phyloP scores from a whole-genome alignment of 306 rosid genomes.

The Cucumis cinereus region DNA sequence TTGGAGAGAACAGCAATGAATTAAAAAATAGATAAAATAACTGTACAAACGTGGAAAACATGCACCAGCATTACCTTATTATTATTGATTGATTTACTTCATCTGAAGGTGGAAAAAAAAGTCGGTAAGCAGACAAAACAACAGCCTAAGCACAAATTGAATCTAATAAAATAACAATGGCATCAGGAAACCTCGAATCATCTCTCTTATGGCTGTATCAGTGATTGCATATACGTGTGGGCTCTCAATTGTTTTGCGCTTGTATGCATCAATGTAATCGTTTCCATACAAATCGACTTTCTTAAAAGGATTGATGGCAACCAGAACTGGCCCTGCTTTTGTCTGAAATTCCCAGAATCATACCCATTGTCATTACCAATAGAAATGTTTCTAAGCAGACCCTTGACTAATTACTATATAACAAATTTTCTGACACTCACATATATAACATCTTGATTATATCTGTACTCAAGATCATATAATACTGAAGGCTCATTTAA shows the following conservation, averaged over 20 bases:
- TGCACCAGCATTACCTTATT: slow-evolving; percentile 47
- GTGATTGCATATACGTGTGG: slow-evolving; percentile 98
- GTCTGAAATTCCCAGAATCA: slow-evolving; percentile 46
- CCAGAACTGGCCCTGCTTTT: slow-evolving; percentile 96
- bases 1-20: neutral
- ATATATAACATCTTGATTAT: slow-evolving; percentile 78
- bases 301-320: slow-evolving; percentile 91
- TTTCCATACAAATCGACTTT: slow-evolving; percentile 77
- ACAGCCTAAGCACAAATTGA: slow-evolving; percentile 1
- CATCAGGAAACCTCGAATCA: slow-evolving; percentile 58
- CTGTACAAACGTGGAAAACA: neutral
- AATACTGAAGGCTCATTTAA: slow-evolving; percentile 89
- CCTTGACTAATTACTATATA: neutral
- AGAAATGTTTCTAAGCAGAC: neutral
- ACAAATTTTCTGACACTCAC: slow-evolving; percentile 33
- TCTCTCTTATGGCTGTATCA: slow-evolving; percentile 84
- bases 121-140: slow-evolving; percentile 10
- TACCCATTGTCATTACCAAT: slow-evolving; percentile 6
- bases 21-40: neutral
- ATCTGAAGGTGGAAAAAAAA: slow-evolving; percentile 43
- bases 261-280: slow-evolving; percentile 79
- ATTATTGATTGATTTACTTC: slow-evolving; percentile 96
- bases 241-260: slow-evolving; percentile 47
- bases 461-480: slow-evolving; percentile 80
- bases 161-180: neutral